A percentile compares a stretch with the other conserved stretches of the same genome.
phyloP scores from a whole-genome alignment of 2,329 filamentous ascomycete genomes.

The Botrytis aclada region DNA sequence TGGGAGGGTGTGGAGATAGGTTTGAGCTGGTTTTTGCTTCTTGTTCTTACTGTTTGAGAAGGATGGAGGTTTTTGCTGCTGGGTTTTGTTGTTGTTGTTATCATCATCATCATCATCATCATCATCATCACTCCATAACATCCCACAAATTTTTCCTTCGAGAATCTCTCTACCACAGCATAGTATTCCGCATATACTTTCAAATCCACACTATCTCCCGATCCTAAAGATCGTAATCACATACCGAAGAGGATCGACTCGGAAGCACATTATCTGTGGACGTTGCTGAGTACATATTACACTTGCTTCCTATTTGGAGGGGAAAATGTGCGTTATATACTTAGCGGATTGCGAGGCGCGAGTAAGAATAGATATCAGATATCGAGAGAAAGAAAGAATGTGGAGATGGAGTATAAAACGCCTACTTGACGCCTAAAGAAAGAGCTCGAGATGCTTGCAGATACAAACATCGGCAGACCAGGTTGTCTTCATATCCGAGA shows the following conservation, averaged over 20 bases:
- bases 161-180: rapidly evolving
- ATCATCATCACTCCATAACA: neutral
- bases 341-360: too few species aligned
- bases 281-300: neutral
- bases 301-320: neutral
- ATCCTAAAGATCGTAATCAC: neutral
- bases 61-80: too few species aligned
- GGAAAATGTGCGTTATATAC: neutral
- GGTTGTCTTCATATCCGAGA: neutral
- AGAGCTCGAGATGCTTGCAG: neutral
- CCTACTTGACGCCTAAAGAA: neutral
- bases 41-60: too few species aligned
- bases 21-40: neutral
- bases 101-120: neutral
- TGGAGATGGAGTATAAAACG: neutral
- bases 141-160: neutral
- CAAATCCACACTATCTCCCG: neutral
- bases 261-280: neutral
- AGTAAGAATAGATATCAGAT: neutral
- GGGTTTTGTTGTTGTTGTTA: neutral
- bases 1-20: too few species aligned
- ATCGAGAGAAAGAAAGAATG: neutral
- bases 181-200: neutral
- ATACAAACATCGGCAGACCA: neutral
- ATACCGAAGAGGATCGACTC: neutral